Evolutionary conservation across 805 yeast species (phyloP).

Genomic region (Wickerhamiella sergipiensis): DNA sequence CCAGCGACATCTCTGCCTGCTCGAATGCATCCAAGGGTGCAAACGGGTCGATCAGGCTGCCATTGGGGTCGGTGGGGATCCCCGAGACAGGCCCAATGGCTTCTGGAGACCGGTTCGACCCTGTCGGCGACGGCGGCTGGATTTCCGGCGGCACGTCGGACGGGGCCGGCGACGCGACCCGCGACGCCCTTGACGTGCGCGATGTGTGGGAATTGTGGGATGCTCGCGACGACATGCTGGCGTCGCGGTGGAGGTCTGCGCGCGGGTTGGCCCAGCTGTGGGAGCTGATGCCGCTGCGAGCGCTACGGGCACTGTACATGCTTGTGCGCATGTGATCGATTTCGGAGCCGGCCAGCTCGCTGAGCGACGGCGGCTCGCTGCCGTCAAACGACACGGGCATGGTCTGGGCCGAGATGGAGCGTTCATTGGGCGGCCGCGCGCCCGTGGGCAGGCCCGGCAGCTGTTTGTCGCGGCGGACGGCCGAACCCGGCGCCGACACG

Average conservation of each 20-base stretch:
- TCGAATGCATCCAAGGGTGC: neutral
- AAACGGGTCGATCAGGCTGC: neutral
- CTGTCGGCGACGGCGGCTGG: neutral
- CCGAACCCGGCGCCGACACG: neutral
- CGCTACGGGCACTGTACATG: neutral
- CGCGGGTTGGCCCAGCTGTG: neutral
- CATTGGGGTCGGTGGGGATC: neutral
- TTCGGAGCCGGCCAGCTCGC: neutral
- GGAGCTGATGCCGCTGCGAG: neutral
- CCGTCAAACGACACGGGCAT: neutral
- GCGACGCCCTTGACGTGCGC: neutral
- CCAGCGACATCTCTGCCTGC: neutral
- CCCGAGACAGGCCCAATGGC: no score
- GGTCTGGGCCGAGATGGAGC: neutral
- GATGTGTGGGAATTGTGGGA: neutral
- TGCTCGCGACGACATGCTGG: neutral
- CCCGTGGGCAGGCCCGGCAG: constrained; percentile 9
- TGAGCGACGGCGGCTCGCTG: neutral
- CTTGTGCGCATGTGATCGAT: neutral
- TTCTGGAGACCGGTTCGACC: no score
- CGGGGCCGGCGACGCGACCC: neutral
- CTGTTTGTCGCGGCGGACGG: constrained; percentile 11
- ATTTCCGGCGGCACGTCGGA: neutral
- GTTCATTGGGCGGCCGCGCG: neutral
- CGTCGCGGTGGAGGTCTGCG: neutral